Evolutionary conservation across 495 filamentous ascomycete genomes (phyloP).

Genomic region (Aspergillus mulundensis): DNA sequence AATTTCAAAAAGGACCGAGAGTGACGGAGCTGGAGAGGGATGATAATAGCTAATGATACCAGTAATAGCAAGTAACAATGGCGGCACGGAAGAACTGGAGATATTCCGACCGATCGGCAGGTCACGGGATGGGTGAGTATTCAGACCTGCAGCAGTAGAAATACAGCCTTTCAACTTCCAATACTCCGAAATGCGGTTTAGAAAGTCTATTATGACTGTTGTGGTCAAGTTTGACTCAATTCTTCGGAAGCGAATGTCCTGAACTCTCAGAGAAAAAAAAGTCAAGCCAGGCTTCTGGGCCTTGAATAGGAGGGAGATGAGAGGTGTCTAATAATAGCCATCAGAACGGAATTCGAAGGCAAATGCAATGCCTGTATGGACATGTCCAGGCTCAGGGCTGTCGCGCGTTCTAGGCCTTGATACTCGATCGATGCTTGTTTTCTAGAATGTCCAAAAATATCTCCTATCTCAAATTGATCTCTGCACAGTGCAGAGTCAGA

Average conservation of each 20-base stretch:
- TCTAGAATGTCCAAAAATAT: neutral
- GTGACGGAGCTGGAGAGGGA: constrained; percentile 3
- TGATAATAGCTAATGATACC: constrained; percentile 11
- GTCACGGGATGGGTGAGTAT: constrained; percentile 9
- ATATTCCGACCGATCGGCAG: constrained; percentile 14
- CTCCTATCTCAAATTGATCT: neutral
- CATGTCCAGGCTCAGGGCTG: neutral
- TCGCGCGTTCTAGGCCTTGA: constrained; percentile 1
- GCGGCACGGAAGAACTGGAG: constrained; percentile 10
- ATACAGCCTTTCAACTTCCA: neutral
- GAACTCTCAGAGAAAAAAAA: neutral
- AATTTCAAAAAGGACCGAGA: constrained; percentile 4
- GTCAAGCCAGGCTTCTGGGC: neutral
- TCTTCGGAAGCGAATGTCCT: neutral
- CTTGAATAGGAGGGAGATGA: neutral
- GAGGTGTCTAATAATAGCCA: constrained; percentile 15
- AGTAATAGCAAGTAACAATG: constrained; percentile 4
- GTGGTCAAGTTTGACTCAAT: neutral
- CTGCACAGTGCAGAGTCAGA: neutral
- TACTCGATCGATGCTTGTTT: neutral
- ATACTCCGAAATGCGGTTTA: neutral
- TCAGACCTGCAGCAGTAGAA: neutral
- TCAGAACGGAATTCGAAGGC: neutral
- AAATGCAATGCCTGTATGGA: neutral
- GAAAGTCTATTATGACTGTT: no score